These are phyloP conservation scores for Cryptosporidium xiaoi DNA, from an alignment of 169 alveolate species.

Conservation along the genomic window DNA sequence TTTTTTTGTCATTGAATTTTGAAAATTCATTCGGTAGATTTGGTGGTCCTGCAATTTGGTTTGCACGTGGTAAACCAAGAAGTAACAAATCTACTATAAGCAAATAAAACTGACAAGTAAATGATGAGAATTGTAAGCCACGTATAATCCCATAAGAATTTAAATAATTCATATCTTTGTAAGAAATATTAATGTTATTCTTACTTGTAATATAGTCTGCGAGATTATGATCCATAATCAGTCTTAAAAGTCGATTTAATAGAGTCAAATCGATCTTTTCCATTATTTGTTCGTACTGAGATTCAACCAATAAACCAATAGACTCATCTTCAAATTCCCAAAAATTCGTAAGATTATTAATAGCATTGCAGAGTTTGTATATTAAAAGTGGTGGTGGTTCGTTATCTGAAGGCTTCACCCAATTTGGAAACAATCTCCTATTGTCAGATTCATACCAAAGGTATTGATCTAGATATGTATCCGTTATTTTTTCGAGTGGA, in stretches of 20 bases:
- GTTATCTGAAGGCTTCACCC: slow-evolving; percentile 99
- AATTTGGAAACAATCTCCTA: slow-evolving; percentile 98
- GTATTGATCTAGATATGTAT: slow-evolving; percentile 99
- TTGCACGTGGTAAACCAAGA: slow-evolving; percentile 98
- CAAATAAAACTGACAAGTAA: slow-evolving; percentile 94
- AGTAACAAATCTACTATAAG: slow-evolving; percentile 85
- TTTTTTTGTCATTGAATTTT: slow-evolving; percentile 92
- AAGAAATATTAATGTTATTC: slow-evolving; percentile 96
- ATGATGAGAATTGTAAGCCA: slow-evolving; percentile 98
- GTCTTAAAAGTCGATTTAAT: slow-evolving; percentile 95
- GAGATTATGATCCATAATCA: slow-evolving; percentile 99
- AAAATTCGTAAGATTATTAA: slow-evolving; percentile 96
- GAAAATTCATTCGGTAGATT: slow-evolving; percentile 95
- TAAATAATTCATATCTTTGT: slow-evolving; percentile 99
- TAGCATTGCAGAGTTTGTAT: slow-evolving; percentile 99
- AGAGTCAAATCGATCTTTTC: slow-evolving; percentile 98
- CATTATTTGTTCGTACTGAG: slow-evolving; percentile 91
- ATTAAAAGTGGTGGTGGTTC: slow-evolving; percentile 99
- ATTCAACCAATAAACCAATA: slow-evolving; percentile 94
- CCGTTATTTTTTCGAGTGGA: slow-evolving; percentile 99
- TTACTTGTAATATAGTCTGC: slow-evolving; percentile 99
- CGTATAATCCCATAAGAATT: slow-evolving; percentile 98
- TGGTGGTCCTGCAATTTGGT: slow-evolving; percentile 99
- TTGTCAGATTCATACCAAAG: slow-evolving; percentile 99
- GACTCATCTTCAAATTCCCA: slow-evolving; percentile 97